Evolutionary conservation across 768 basidiomycete species (phyloP).

Genomic region (Mycena vulgaris): DNA sequence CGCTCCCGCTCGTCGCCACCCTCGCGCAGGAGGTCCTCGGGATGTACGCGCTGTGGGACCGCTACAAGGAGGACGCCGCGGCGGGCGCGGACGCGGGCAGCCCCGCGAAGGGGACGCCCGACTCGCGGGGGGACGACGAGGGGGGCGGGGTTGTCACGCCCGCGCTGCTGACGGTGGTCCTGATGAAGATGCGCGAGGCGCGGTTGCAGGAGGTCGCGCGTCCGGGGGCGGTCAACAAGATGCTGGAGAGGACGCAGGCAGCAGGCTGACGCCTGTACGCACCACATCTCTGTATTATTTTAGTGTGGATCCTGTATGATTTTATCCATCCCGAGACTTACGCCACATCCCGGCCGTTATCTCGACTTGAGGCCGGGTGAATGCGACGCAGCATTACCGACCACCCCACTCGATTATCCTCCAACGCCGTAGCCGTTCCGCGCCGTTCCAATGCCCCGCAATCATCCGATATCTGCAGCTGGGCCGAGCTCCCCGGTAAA

Average conservation of each 20-base stretch:
- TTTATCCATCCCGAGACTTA: neutral
- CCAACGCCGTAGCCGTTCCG: no score
- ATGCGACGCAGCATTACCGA: no score
- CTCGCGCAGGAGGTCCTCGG: slow-evolving; percentile 94
- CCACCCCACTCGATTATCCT: no score
- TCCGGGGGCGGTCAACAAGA: slow-evolving; percentile 76
- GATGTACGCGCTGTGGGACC: slow-evolving; percentile 91
- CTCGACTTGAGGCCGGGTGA: no score
- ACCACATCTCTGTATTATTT: neutral
- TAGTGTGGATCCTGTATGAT: neutral
- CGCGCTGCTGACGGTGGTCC: slow-evolving; percentile 65
- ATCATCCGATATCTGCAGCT: no score
- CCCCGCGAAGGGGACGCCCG: slow-evolving; percentile 52
- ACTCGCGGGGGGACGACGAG: slow-evolving; percentile 39
- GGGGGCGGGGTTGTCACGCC: slow-evolving; percentile 67
- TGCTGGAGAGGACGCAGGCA: slow-evolving; percentile 80
- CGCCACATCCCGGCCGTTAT: no score
- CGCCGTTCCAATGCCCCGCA: no score
- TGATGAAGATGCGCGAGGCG: slow-evolving; percentile 79
- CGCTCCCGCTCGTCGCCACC: slow-evolving; percentile 83
- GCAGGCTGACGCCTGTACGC: slow-evolving; percentile 55
- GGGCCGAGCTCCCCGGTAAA: no score
- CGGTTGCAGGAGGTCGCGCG: slow-evolving; percentile 71
- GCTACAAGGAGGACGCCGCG: slow-evolving; percentile 76
- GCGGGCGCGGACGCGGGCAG: slow-evolving; percentile 48